Conservation (phyloP, 495 filamentous ascomycete species). For the Aspergillus diversus region DNA sequence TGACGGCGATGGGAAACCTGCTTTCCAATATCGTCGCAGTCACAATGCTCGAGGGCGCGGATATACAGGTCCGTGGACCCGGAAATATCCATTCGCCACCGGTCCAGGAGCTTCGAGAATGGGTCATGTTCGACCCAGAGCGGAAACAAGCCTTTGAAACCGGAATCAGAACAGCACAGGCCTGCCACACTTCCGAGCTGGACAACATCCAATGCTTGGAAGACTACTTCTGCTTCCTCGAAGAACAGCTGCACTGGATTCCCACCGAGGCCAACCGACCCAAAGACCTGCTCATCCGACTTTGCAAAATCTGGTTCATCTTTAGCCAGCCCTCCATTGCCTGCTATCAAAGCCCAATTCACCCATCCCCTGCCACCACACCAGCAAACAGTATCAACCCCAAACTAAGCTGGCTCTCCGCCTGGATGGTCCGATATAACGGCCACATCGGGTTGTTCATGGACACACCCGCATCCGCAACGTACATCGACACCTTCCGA, state of each 20-base stretch:
- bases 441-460: slow-evolving; percentile 11
- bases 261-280: neutral
- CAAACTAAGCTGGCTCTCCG: slow-evolving; percentile 9
- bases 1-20: no score
- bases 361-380: no score
- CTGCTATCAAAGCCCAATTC: slow-evolving; percentile 10
- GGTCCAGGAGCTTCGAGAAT: slow-evolving; percentile 1
- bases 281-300: slow-evolving; percentile 8
- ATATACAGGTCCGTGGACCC: neutral
- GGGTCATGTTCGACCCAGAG: neutral
- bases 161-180: slow-evolving; percentile 4
- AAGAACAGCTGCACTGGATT: slow-evolving; percentile 13
- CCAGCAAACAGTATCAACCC: neutral
- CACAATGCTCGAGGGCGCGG: neutral
- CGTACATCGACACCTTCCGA: slow-evolving; percentile 12
- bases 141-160: slow-evolving; percentile 4
- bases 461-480: slow-evolving; percentile 13
- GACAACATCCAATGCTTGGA: slow-evolving; percentile 4
- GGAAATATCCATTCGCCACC: neutral
- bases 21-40: neutral
- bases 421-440: slow-evolving; percentile 15
- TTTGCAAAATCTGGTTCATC: slow-evolving; percentile 12
- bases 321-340: slow-evolving; percentile 18
- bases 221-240: slow-evolving; percentile 7
- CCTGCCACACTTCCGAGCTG: neutral